Conservation (phyloP, 2,329 filamentous ascomycete species). For the Rutstroemia sp. region DNA sequence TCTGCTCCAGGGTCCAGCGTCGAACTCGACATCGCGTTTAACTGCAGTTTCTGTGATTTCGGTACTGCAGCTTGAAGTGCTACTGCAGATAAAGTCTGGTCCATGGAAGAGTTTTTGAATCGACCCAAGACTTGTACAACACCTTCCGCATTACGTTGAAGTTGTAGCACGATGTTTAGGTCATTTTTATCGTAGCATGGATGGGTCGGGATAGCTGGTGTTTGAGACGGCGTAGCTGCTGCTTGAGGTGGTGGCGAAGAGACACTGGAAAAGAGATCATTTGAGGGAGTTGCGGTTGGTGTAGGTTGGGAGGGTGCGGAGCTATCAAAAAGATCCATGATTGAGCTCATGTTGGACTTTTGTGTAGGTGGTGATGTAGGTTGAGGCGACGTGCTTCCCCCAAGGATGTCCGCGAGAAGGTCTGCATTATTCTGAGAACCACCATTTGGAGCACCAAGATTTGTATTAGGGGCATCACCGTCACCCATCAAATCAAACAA, state of each 20-base stretch:
- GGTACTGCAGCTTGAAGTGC: conserved; percentile 91
- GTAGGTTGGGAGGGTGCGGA: conserved; percentile 38
- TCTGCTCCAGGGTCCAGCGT: conserved; percentile 72
- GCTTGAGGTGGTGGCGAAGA: conserved; percentile 43
- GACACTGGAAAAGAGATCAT: conserved; percentile 43
- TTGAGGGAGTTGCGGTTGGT: conserved; percentile 37
- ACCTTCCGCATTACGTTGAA: conserved; percentile 75
- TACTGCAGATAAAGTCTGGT: conserved; percentile 61
- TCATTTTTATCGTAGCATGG: conserved; percentile 83
- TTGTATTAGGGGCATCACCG: conserved; percentile 48
- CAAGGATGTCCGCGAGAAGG: conserved; percentile 84
- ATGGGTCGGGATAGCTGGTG: conserved; percentile 45
- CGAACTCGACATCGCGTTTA: conserved; percentile 79
- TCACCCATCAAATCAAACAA: conserved; percentile 90
- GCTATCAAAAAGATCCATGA: conserved; percentile 81
- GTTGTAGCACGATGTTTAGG: conserved; percentile 69
- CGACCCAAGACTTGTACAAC: conserved; percentile 74
- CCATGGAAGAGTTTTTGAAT: conserved; percentile 70
- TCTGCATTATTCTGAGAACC: conserved; percentile 68
- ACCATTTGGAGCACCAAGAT: conserved; percentile 65
- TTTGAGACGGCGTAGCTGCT: conserved; percentile 45
- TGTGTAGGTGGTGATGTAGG: conserved; percentile 44
- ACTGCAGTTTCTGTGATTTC: conserved; percentile 88
- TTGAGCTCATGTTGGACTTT: conserved; percentile 56
- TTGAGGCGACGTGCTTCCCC: conserved; percentile 52